Evolutionary conservation across 2,329 filamentous ascomycete species (phyloP).

Genomic region (Colletotrichum costaricense): DNA sequence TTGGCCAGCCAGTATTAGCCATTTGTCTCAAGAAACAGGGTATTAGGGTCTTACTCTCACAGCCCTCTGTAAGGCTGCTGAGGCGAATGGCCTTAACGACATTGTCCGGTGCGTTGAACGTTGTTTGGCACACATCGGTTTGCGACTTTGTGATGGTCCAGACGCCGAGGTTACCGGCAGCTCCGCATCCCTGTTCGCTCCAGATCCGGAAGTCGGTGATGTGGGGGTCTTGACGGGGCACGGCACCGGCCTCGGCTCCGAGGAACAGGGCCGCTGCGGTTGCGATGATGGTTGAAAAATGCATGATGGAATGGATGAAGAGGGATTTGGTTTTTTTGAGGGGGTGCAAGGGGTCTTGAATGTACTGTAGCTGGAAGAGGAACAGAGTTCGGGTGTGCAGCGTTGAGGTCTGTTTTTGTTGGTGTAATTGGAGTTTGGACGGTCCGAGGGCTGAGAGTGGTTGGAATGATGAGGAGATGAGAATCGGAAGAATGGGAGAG

Average conservation of each 20-base stretch:
- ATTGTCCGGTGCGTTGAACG: neutral
- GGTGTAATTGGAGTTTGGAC: neutral
- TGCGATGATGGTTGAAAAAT: neutral
- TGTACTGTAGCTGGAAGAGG: neutral
- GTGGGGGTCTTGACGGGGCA: conserved; percentile 15
- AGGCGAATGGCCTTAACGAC: conserved; percentile 11
- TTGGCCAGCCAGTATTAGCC: neutral
- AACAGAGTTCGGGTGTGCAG: neutral
- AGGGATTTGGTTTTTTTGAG: neutral
- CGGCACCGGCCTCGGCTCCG: conserved; percentile 3
- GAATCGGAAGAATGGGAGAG: neutral
- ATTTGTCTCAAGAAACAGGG: neutral
- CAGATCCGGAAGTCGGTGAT: conserved; percentile 20
- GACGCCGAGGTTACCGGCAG: conserved; percentile 16
- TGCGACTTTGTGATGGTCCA: conserved; percentile 19
- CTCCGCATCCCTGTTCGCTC: conserved; percentile 15
- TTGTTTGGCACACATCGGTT: conserved; percentile 1
- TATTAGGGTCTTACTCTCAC: neutral
- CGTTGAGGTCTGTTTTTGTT: neutral
- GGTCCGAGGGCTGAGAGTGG: neutral
- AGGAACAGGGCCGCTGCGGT: neutral
- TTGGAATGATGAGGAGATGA: neutral
- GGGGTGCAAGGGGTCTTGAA: neutral
- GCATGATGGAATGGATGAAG: neutral
- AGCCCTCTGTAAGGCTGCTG: neutral